Evolutionary conservation across 352 stramenopile species (phyloP).

Genomic region (Phytophthora europaea): DNA sequence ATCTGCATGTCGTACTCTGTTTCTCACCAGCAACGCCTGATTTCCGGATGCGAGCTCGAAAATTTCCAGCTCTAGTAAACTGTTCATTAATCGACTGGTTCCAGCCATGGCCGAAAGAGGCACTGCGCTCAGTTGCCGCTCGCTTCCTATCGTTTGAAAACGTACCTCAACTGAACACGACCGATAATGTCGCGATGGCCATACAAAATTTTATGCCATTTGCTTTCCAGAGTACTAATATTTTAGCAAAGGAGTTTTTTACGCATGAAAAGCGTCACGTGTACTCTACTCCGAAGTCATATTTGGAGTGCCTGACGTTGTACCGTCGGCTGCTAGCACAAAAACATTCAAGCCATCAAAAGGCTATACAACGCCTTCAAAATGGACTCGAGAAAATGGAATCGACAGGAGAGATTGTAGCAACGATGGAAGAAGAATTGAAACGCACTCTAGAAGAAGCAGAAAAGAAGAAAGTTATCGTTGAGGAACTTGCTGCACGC

Average conservation of each 20-base stretch:
- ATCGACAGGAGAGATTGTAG: conserved; percentile 89
- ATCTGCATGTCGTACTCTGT: conserved; percentile 96
- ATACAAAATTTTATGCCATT: conserved; percentile 95
- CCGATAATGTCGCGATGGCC: conserved; percentile 51
- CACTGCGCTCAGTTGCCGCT: conserved; percentile 91
- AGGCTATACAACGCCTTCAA: conserved; percentile 85
- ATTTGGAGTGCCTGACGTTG: conserved; percentile 92
- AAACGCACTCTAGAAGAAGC: conserved; percentile 92
- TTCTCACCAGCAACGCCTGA: conserved; percentile 94
- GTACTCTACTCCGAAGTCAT: conserved; percentile 96
- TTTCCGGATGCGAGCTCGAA: conserved; percentile 90
- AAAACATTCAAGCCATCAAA: conserved; percentile 66
- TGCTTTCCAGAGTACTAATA: conserved; percentile 94
- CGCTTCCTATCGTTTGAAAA: conserved; percentile 75
- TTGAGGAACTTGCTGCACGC: conserved; percentile 93
- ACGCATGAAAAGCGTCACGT: conserved; percentile 84
- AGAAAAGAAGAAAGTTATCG: conserved; percentile 93
- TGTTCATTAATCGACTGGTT: conserved; percentile 96
- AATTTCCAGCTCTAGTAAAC: conserved; percentile 96
- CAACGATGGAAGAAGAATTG: conserved; percentile 94
- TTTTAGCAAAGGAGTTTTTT: conserved; percentile 84
- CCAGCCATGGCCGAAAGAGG: conserved; percentile 93
- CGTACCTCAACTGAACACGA: conserved; percentile 17
- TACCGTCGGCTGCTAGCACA: conserved; percentile 83
- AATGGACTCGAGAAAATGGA: conserved; percentile 93